These are phyloP conservation scores for Calocera cornea DNA, from an alignment of 768 basidiomycete species.

Conservation along the genomic window DNA sequence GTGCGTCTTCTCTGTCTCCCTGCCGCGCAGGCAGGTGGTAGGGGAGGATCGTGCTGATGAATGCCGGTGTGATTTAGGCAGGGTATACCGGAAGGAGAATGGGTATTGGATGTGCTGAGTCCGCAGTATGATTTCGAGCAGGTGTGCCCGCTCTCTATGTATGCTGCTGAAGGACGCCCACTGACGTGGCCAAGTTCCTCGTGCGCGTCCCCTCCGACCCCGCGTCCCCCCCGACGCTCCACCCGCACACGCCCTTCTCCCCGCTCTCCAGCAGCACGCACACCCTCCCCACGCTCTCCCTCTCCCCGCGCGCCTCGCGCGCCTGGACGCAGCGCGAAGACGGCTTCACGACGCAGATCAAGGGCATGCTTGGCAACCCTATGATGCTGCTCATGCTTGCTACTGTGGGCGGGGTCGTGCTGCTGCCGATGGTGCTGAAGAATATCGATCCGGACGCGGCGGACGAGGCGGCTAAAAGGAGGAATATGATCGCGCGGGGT, in stretches of 20 bases:
- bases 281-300: neutral
- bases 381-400: neutral
- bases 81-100: neutral
- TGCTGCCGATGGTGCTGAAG: neutral
- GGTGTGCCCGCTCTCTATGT: neutral
- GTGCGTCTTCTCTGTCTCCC: neutral
- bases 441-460: neutral
- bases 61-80: neutral
- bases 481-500: neutral
- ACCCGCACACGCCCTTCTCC: constrained; percentile 2
- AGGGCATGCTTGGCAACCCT: neutral
- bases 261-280: constrained; percentile 1
- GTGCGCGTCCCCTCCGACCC: constrained; percentile 2
- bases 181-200: neutral
- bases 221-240: constrained; percentile 3
- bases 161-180: neutral
- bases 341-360: constrained; percentile 7
- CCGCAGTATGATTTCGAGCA: constrained; percentile 1
- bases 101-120: neutral
- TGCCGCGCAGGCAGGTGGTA: neutral
- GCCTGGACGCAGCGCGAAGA: neutral
- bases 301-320: neutral
- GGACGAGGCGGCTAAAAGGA: neutral
- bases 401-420: neutral
- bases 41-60: neutral